Base-by-base conservation (phyloP, 306 rosid species). In the Quercus glauca region DNA sequence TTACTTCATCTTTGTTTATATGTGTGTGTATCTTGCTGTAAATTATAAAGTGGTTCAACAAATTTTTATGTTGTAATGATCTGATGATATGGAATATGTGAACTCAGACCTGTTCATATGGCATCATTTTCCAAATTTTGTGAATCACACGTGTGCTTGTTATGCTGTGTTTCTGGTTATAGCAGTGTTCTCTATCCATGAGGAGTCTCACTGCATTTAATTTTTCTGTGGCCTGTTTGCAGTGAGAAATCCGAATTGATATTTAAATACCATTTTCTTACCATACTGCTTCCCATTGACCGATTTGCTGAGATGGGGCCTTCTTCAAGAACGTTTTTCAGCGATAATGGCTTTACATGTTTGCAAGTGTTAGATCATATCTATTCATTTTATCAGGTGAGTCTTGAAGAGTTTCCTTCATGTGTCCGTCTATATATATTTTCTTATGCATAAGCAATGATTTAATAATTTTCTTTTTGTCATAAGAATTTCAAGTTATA, bases 261-360 rank as follows among this genome's bases (percentile, higher is more conserved):
- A 87, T 89, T 89, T 63, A 93, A 84, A 85, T 88, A 68, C 83
- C 92, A 88, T 76, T 93, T 89, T 88, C 89, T 96, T 56, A 93
- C 98, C 73, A 81, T 96, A 75, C 83, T 93, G 76, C 90, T 96
- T 84, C 99, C 98, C 1, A 55, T 89, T 17, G 99, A 96, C 83
- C 99, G 98, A 49, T 96, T 93, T 69, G 71, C 90, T 4, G 99
- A 96, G 92, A 90, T 96, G 87, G 99, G 99, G 69, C 99, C 99
- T 81, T 96, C 98, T 20, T 90, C 97, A 6, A 90, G 96, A 80
- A 93, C 93, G 0, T 93, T 83, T 74, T 87, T 91, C 81, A 87
- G 88, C 75, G 60, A 79, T 15, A 84, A 76, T 13, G 97, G 99
- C 68, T 96, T 96, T 81, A 90, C 94, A 0, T 96, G 99, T 83